Percentiles rank a stretch among this genome's conserved stretches.
These are phyloP conservation scores for Lepiota venenata DNA, from an alignment of 768 basidiomycete genomes.

Conservation along the genomic window DNA sequence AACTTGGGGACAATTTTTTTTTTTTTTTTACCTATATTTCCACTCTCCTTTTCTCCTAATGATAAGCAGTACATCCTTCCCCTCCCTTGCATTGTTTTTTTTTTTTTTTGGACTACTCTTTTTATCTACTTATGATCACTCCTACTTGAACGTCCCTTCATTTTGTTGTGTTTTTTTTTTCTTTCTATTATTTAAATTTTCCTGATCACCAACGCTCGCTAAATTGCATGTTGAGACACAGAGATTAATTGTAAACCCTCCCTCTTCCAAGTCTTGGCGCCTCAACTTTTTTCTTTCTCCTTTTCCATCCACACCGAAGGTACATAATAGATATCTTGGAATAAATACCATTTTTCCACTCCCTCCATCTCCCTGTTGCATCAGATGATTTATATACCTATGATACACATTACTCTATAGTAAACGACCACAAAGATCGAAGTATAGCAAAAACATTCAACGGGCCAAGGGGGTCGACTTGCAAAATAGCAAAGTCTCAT, in stretches of 20 bases:
- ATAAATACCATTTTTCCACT: no score
- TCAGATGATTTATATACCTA: conserved; percentile 20
- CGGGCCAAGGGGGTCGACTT: no score
- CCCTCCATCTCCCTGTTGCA: conserved; percentile 2
- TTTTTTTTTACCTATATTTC: no score
- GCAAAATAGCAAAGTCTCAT: no score
- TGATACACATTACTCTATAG: neutral
- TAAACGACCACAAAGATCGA: no score
- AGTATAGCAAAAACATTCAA: neutral
- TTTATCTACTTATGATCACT: no score
- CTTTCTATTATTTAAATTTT: conserved; percentile 11
- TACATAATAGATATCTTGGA: no score
- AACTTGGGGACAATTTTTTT: neutral
- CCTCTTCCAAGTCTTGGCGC: conserved; percentile 1
- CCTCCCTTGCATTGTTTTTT: no score
- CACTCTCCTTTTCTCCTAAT: neutral
- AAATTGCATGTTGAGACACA: neutral
- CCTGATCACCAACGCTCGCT: conserved; percentile 11
- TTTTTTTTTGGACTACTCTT: no score
- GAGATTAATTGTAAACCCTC: neutral
- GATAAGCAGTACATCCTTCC: no score
- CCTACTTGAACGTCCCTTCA: no score
- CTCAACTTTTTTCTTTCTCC: neutral
- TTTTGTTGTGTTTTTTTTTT: neutral
- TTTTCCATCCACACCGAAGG: no score